These are phyloP conservation scores for Margaritispora aquatica DNA, from an alignment of 495 filamentous ascomycete species.

Conservation along the genomic window DNA sequence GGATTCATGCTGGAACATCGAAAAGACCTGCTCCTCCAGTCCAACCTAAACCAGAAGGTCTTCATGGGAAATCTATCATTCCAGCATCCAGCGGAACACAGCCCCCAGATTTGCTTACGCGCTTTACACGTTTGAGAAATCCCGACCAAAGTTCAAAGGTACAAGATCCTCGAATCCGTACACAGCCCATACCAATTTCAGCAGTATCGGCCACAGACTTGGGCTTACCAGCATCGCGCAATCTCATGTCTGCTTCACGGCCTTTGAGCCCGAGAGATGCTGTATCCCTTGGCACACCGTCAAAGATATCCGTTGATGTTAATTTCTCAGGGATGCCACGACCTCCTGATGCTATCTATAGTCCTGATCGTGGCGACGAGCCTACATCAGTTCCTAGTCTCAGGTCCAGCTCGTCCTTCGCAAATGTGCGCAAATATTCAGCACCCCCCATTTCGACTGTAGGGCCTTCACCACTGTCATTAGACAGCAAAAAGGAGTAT, in stretches of 20 bases:
- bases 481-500: slow-evolving; percentile 22
- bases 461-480: slow-evolving; percentile 14
- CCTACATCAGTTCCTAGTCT: slow-evolving; percentile 44
- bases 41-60: slow-evolving; percentile 55
- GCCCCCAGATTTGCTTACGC: slow-evolving; percentile 40
- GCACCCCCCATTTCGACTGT: slow-evolving; percentile 28
- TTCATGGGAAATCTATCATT: slow-evolving; percentile 48
- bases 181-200: slow-evolving; percentile 29
- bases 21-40: slow-evolving; percentile 40
- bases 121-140: slow-evolving; percentile 53
- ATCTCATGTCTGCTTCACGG: slow-evolving; percentile 16
- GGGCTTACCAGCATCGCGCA: background rate
- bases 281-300: too few species aligned
- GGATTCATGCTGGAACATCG: background rate
- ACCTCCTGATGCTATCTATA: slow-evolving; percentile 81
- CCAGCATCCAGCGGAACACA: slow-evolving; percentile 8
- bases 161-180: slow-evolving; percentile 35
- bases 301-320: slow-evolving; percentile 44
- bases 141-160: slow-evolving; percentile 13
- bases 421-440: slow-evolving; percentile 38
- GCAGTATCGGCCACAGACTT: background rate
- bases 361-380: slow-evolving; percentile 45
- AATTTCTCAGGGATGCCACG: slow-evolving; percentile 54
- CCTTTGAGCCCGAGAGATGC: slow-evolving; percentile 51
- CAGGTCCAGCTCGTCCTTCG: slow-evolving; percentile 41